These are phyloP conservation scores for Aethionema arabicum DNA, from an alignment of 345 rosid genomes.

Conservation along the genomic window DNA sequence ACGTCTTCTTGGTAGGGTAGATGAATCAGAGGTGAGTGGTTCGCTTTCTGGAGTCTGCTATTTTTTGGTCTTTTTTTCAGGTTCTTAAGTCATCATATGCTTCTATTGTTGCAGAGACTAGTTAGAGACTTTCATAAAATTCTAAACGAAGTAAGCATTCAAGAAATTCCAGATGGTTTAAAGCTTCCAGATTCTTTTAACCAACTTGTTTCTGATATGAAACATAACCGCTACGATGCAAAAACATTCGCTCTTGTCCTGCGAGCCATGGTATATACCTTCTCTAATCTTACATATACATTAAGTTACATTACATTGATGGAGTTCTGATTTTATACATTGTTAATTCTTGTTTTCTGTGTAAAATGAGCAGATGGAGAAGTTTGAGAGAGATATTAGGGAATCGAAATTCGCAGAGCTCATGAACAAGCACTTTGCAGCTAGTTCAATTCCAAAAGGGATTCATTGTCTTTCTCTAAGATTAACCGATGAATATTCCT, in stretches of 20 bases:
- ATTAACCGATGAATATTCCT: slow-evolving; percentile 96
- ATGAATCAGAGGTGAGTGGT: slow-evolving; percentile 83
- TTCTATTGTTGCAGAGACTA: slow-evolving; percentile 62
- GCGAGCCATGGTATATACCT: slow-evolving; percentile 98
- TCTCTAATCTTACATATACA: too few relatives aligned
- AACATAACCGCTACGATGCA: slow-evolving; percentile 84
- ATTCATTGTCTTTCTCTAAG: slow-evolving; percentile 94
- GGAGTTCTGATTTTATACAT: neutral
- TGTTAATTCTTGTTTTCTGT: slow-evolving; percentile 8
- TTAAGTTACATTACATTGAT: too few relatives aligned
- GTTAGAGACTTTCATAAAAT: slow-evolving; percentile 84
- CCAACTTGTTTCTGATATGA: slow-evolving; percentile 87
- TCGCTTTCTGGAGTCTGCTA: slow-evolving; percentile 11
- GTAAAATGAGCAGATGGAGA: slow-evolving; percentile 70
- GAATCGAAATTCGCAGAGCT: slow-evolving; percentile 92
- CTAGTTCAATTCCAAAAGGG: slow-evolving; percentile 97
- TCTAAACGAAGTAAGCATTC: slow-evolving; percentile 74
- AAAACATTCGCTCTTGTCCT: slow-evolving; percentile 71
- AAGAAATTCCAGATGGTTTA: slow-evolving; percentile 80
- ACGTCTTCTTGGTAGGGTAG: slow-evolving; percentile 82
- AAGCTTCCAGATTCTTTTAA: slow-evolving; percentile 83
- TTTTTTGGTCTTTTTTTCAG: slow-evolving; percentile 14
- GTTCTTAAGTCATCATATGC: slow-evolving; percentile 34
- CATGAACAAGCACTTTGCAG: slow-evolving; percentile 99
- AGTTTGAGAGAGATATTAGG: slow-evolving; percentile 77